Percentiles rank a stretch among this genome's conserved stretches.
Conservation (phyloP, 106 monocot species). For the Platanthera guangdongensis region DNA sequence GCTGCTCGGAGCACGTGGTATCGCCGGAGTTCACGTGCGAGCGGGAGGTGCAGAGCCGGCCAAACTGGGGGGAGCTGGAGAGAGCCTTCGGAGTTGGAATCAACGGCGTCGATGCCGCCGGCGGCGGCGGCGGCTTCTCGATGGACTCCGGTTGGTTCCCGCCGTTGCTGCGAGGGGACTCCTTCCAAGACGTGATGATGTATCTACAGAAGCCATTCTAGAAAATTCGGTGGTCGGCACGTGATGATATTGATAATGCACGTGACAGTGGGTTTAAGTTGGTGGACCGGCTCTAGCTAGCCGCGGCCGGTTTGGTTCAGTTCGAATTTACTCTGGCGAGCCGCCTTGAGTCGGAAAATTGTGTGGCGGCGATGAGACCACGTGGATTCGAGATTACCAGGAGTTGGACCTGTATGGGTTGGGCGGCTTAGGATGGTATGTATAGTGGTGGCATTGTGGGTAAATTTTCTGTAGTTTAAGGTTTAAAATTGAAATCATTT, state of each 20-base stretch:
- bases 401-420: background rate
- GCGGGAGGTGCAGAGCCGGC: conserved; percentile 26
- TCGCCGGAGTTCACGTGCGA: conserved; percentile 38
- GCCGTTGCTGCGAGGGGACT: conserved; percentile 3
- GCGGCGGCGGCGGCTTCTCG: background rate
- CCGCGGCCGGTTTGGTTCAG: conserved; percentile 6
- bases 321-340: conserved; percentile 1
- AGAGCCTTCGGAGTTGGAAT: conserved; percentile 4
- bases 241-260: background rate
- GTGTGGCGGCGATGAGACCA: conserved; percentile 8
- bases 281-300: background rate
- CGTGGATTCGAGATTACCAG: background rate
- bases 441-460: background rate
- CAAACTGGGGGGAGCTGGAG: conserved; percentile 21
- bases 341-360: background rate
- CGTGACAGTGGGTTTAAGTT: background rate
- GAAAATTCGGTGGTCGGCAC: background rate
- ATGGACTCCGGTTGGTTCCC: conserved; percentile 2
- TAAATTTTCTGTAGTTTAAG: conserved; percentile 2
- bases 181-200: conserved; percentile 16
- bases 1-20: conserved; percentile 59
- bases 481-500: background rate
- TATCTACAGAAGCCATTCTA: conserved; percentile 21
- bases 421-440: background rate
- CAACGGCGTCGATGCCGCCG: conserved; percentile 1